A percentile compares a stretch with the other conserved stretches of the same genome.
phyloP scores from a whole-genome alignment of 1,139 yeast genomes.

The Saccharomyces pastorianus region DNA sequence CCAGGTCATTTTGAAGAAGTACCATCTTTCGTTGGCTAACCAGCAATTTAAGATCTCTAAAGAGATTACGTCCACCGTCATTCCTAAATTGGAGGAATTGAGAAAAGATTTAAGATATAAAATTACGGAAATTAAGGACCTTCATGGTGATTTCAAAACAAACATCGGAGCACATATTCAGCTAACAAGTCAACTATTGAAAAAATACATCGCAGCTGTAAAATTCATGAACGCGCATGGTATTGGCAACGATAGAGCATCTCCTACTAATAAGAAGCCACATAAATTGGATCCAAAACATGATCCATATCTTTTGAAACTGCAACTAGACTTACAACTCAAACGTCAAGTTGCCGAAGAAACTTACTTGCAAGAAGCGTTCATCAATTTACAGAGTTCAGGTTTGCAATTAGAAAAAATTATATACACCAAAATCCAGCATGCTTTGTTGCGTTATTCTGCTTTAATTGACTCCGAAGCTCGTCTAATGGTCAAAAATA shows the following conservation, averaged over 20 bases:
- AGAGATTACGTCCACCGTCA: slow-evolving; percentile 48
- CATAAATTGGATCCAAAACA: slow-evolving; percentile 32
- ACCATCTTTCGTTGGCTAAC: slow-evolving; percentile 38
- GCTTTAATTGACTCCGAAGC: slow-evolving; percentile 51
- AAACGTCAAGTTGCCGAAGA: slow-evolving; percentile 63
- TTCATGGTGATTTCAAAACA: slow-evolving; percentile 32
- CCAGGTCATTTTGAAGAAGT: slow-evolving; percentile 40
- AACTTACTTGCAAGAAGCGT: slow-evolving; percentile 62
- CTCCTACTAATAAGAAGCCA: slow-evolving; percentile 11
- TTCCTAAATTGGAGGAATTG: slow-evolving; percentile 64
- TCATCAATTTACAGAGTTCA: slow-evolving; percentile 59
- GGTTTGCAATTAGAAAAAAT: slow-evolving; percentile 66
- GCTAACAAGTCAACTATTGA: slow-evolving; percentile 38
- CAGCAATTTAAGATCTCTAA: slow-evolving; percentile 45
- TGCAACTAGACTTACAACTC: slow-evolving; percentile 59
- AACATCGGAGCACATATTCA: slow-evolving; percentile 30
- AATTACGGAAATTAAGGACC: slow-evolving; percentile 45
- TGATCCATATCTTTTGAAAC: slow-evolving; percentile 62
- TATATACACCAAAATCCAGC: slow-evolving; percentile 57
- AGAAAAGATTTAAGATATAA: slow-evolving; percentile 57
- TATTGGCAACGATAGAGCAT: slow-evolving; percentile 33
- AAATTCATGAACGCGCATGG: slow-evolving; percentile 37
- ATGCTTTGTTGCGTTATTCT: slow-evolving; percentile 48
- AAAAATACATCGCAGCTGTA: slow-evolving; percentile 39
- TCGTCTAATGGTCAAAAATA: slow-evolving; percentile 45